These are phyloP conservation scores for Quercus ilex DNA, from an alignment of 306 rosid genomes.

Conservation along the genomic window DNA sequence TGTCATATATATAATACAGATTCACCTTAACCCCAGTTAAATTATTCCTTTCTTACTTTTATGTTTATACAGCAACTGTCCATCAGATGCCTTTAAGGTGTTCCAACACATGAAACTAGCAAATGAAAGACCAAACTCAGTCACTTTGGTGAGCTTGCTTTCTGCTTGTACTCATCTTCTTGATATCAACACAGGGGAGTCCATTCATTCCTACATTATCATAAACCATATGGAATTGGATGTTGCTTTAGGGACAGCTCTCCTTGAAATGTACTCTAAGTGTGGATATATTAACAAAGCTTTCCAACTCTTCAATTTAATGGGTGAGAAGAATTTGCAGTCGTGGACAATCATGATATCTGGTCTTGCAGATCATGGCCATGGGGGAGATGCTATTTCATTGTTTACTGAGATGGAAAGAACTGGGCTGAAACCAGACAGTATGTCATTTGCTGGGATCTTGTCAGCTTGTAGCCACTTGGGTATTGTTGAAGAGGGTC, in stretches of 20 bases:
- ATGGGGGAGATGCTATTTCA: conserved; percentile 31
- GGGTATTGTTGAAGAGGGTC: conserved; percentile 54
- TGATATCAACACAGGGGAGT: conserved; percentile 33
- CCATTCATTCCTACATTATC: conserved; percentile 41
- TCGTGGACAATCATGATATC: conserved; percentile 67
- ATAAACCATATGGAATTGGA: conserved; percentile 28
- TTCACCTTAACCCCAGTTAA: neutral
- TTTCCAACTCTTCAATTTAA: conserved; percentile 35
- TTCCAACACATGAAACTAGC: conserved; percentile 36
- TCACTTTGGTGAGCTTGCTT: conserved; percentile 57
- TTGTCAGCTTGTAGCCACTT: conserved; percentile 71
- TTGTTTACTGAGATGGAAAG: conserved; percentile 44
- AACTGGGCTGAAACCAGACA: conserved; percentile 42
- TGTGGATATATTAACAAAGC: conserved; percentile 48
- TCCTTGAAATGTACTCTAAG: conserved; percentile 54
- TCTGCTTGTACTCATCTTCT: conserved; percentile 42
- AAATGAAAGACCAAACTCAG: conserved; percentile 38
- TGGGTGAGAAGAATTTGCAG: conserved; percentile 49
- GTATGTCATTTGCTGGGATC: conserved; percentile 48
- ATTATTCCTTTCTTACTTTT: neutral
- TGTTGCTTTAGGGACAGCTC: conserved; percentile 53
- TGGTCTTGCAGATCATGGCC: conserved; percentile 55
- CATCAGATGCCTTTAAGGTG: conserved; percentile 28
- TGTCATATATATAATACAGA: neutral
- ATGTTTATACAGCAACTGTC: conserved; percentile 20